Evolutionary conservation across 176 grass and related monocot genomes (phyloP), one percentile per base, ranked within the genome.

Genomic region (Paspalum vaginatum): DNA sequence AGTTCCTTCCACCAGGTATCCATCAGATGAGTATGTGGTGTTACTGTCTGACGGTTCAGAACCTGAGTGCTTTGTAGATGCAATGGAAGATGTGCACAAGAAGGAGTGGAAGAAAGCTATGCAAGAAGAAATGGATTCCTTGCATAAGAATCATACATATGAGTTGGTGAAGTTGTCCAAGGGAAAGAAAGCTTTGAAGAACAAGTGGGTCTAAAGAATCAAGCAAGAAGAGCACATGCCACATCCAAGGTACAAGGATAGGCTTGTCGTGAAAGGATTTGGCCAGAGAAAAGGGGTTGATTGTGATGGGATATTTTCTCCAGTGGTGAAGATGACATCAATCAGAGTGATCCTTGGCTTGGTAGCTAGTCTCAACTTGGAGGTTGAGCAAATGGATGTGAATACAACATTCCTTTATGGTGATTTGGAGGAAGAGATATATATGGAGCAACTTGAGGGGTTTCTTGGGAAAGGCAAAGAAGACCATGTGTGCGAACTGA

Each of bases 321-420:
- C 0, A 0, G 56, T 64, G 9, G 68, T 71, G 8, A 82, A 60
- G 3, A 47, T 82, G 68, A 48, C 67, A 60, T 61, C 68, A 7
- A 82, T 72, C 4, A 24, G 43, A 61, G 2, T 73, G 22, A 14
- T 72, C 25, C 43, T 83, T 73, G 55, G 15, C 46, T 8, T 83
- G 40, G 15, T 15, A 51, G 18, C 69, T 22, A 70, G 69, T 38
- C 16, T 40, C 32, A 49, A 49, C 15, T 72, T 58, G 16, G 32
- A 73, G 27, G 20, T 82, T 49, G 25, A 72, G 12, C 68, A 52
- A 9, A 49, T 83, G 7, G 69, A 83, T 83, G 45, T 83, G 55
- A 82, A 73, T 57, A 72, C 43, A 39, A 0, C 24, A 1, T 82
- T 82, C 8, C 56, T 82, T 18, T 42, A 82, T 73, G 40, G 68